Conservation (phyloP, 768 basidiomycete genomes). For the Hortiboletus campestris region DNA sequence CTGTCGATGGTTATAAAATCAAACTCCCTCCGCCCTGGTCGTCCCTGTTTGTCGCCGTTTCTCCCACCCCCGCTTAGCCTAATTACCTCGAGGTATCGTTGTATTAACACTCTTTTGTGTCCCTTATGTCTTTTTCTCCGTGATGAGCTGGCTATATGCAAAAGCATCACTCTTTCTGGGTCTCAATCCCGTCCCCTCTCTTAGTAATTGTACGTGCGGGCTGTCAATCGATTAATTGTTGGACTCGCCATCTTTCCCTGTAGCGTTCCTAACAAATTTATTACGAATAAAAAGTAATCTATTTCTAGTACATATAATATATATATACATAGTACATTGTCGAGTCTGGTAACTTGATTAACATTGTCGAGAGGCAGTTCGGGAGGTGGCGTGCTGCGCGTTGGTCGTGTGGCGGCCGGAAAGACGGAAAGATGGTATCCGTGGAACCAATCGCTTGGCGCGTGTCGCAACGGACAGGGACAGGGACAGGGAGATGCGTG, state of each 20-base stretch:
- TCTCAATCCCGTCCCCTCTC: background rate
- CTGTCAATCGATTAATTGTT: background rate
- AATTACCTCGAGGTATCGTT: conserved; percentile 16
- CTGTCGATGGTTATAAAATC: conserved; percentile 14
- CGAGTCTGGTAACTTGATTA: background rate
- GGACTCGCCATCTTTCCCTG: background rate
- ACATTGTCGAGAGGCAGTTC: background rate
- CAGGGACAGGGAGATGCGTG: background rate
- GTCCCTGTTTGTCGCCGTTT: conserved; percentile 5
- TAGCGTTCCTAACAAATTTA: background rate
- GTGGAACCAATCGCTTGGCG: background rate
- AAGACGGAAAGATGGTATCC: background rate
- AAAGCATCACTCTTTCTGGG: conserved; percentile 16
- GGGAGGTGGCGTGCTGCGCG: background rate
- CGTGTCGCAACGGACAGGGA: background rate
- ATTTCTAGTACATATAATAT: background rate
- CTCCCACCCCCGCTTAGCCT: conserved; percentile 7
- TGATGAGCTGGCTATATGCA: conserved; percentile 12
- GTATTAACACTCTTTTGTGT: conserved; percentile 28
- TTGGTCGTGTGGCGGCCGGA: background rate
- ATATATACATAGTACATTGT: background rate
- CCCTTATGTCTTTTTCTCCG: background rate
- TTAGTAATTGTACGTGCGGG: background rate
- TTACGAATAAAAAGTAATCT: conserved; percentile 4
- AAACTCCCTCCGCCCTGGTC: conserved; percentile 2